Conservation (phyloP, 2,329 filamentous ascomycete genomes). For the Ophiosphaerella herpotricha region DNA sequence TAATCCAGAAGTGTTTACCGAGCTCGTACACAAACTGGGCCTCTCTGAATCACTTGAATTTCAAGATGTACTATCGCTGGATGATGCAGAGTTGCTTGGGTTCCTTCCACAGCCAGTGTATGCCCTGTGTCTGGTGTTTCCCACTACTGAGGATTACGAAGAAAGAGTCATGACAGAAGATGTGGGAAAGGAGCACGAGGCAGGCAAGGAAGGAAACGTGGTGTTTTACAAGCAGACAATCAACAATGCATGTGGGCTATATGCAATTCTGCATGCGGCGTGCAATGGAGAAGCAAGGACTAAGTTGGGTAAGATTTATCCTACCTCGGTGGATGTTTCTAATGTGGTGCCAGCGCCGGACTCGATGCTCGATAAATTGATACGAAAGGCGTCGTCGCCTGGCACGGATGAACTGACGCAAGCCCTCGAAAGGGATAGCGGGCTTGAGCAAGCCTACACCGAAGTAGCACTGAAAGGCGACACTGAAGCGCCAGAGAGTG, state of each 20-base stretch:
- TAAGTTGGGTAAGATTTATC: conserved; percentile 57
- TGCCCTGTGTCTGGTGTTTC: conserved; percentile 90
- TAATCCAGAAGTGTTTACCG: conserved; percentile 88
- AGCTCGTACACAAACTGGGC: conserved; percentile 80
- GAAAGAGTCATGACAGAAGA: conserved; percentile 75
- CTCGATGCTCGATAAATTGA: conserved; percentile 18
- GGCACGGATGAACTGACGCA: conserved; percentile 15
- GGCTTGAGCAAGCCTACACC: conserved; percentile 34
- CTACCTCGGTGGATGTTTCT: not conserved
- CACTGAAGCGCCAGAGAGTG: conserved; percentile 27
- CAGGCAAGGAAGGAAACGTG: conserved; percentile 64
- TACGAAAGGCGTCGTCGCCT: conserved; percentile 11
- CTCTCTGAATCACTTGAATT: conserved; percentile 71
- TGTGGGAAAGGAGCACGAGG: conserved; percentile 34
- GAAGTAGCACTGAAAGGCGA: conserved; percentile 30
- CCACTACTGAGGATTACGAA: conserved; percentile 78
- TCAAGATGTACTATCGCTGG: conserved; percentile 87
- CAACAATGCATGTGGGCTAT: conserved; percentile 87
- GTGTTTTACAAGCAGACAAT: conserved; percentile 96
- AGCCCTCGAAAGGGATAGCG: conserved; percentile 26
- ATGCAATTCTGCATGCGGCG: conserved; percentile 82
- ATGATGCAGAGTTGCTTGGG: conserved; percentile 76
- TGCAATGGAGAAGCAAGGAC: conserved; percentile 73
- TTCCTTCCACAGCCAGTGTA: conserved; percentile 84
- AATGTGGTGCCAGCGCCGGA: conserved; percentile 9